Evolutionary conservation across 2,329 filamentous ascomycete genomes (phyloP), one percentile per base, ranked within the genome.

Genomic region (Neurospora sp.): DNA sequence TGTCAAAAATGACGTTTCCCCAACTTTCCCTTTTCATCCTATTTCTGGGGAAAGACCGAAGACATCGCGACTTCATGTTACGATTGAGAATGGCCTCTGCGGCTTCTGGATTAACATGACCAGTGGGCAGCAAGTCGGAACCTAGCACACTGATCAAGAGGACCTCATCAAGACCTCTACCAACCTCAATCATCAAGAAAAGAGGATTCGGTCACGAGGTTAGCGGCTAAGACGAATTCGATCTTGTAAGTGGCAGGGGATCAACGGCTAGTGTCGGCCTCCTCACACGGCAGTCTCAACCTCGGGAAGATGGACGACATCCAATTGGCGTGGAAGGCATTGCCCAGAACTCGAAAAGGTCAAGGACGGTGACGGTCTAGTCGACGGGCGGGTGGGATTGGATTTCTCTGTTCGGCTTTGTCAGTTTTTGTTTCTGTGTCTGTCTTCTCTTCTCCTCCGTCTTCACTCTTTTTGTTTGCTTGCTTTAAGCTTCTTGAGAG

Each of bases 261-360:
- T 37, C 37, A 46, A 43, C 73, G 74, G 73, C 73, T 74, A 74
- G 68, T 68, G 67, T 74, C 73, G 73, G 73, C 71, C 73, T 72
- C 70, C 52, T 62, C 28, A 36, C 52, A 62, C 52, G 52, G 52
- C 52, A 36, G 52, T 62, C 52, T 62, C 52, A 62, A 62, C 52
- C 52, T 62, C 52, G 52, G 52, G 52, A 62, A 62, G 52, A 62
- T 62, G 52, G 52, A 62, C 52, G 52, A 62, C 23, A n/a, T 17
- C 52, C 52, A 33, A 62, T 62, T 62, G 52, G 52, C 52, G 52
- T 62, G 52, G 23, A 15, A 62, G 28, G 12, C 12, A 33, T 8
- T 33, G 23, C 46, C 23, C 46, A 15, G 46, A 57, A 17, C 12
- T 57, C 12, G 23, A 62, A 57, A n/a, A 10, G 52, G 15, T 62